Evolutionary conservation across 179 eudicot genomes (phyloP).

Genomic region (Silene vulgaris): DNA sequence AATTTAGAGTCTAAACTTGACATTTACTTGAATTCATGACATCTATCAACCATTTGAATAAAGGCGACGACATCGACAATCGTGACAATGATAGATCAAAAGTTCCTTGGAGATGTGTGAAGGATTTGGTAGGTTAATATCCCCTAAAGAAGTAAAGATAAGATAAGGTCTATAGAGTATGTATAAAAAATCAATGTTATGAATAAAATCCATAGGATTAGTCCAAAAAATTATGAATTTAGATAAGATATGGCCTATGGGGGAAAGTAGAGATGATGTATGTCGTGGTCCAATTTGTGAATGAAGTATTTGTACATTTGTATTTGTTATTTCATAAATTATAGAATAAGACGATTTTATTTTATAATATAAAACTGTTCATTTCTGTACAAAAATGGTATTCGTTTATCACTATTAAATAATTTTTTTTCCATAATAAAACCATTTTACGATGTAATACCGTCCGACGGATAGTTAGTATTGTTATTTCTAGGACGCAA

Average conservation of each 20-base stretch:
- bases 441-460: too few relatives aligned
- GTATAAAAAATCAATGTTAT: neutral
- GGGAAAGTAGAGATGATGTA: constrained; percentile 11
- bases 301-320: constrained; percentile 6
- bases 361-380: too few relatives aligned
- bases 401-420: too few relatives aligned
- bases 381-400: too few relatives aligned
- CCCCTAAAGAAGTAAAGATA: neutral
- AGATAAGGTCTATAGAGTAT: constrained; percentile 7
- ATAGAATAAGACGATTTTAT: too few relatives aligned
- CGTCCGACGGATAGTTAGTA: too few relatives aligned
- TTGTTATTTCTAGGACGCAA: too few relatives aligned
- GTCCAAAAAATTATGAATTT: constrained; percentile 20
- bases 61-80: neutral
- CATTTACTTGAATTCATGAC: neutral
- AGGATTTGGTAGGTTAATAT: neutral
- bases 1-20: too few relatives aligned
- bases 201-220: constrained; percentile 18
- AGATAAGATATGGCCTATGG: constrained; percentile 22
- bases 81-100: neutral
- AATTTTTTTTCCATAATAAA: too few relatives aligned
- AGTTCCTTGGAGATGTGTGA: too few relatives aligned
- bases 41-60: too few relatives aligned
- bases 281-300: constrained; percentile 10
- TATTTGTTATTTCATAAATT: neutral